phyloP scores from a whole-genome alignment of 1,139 yeast genomes.

The Yamadazyma membranifaciens region DNA sequence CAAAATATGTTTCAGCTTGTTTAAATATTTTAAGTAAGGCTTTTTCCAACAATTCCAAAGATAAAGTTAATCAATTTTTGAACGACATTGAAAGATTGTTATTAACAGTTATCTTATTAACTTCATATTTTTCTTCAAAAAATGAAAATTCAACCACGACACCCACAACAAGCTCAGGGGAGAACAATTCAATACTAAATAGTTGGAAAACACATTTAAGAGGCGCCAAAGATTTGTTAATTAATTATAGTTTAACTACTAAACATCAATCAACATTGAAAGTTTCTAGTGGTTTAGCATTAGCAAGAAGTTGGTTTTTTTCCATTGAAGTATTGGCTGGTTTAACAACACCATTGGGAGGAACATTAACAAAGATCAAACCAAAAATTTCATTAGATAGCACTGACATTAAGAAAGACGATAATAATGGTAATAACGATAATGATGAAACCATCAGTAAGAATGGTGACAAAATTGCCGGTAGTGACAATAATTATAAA shows the following conservation, averaged over 20 bases:
- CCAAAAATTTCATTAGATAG: neutral
- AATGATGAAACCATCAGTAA: neutral
- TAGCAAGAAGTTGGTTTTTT: constrained; percentile 46
- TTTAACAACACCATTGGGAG: constrained; percentile 30
- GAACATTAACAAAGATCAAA: constrained; percentile 22
- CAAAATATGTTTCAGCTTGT: constrained; percentile 32
- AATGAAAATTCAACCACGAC: no score
- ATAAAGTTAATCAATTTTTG: constrained; percentile 16
- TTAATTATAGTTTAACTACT: constrained; percentile 28
- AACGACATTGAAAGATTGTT: constrained; percentile 38
- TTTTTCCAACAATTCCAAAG: constrained; percentile 22
- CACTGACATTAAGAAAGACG: neutral
- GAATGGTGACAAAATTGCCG: neutral
- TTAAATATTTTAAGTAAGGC: constrained; percentile 32
- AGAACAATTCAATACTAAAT: constrained; percentile 19
- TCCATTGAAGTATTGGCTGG: constrained; percentile 42
- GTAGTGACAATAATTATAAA: constrained; percentile 13
- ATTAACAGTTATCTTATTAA: constrained; percentile 36
- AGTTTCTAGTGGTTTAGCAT: constrained; percentile 38
- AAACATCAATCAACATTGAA: constrained; percentile 12
- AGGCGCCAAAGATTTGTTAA: constrained; percentile 41
- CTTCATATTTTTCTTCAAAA: constrained; percentile 38
- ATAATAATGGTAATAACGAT: neutral
- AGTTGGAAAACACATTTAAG: constrained; percentile 41
- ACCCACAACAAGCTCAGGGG: constrained; percentile 11